Evolutionary conservation across 306 rosid genomes (phyloP), one percentile per base, ranked within the genome.

Genomic region (Purshia tridentata): DNA sequence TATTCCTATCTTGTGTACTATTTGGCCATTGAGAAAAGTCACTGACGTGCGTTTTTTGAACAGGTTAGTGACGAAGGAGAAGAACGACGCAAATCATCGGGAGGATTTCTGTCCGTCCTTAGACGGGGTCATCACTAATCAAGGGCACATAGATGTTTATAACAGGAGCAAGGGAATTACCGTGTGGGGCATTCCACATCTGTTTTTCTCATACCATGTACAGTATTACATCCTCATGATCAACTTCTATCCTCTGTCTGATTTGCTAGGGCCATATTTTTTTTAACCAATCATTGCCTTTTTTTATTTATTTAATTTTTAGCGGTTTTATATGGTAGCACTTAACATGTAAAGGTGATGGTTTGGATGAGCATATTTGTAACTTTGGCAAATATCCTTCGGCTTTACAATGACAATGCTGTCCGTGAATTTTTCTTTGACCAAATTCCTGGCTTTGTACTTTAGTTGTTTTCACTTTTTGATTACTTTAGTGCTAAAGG

Each of bases 31-130:
- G 35, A 47, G 45, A 57, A 44, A 42, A 14, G 3, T 56, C 58
- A 6, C 66, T 75, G 9, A 11, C 29, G 12, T 40, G 39, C 29
- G 14, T 76, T 53, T 77, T 39, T 69, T 35, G 19, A 73, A 70
- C 90, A 91, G 92, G 86, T 85, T 51, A 90, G 88, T 61, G 86
- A 85, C 55, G 93, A 86, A 7, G 95, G 90, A 65, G 98, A 90
- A 51, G 96, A 88, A 47, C 72, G 80, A 45, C 96, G 86, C 69
- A 92, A 76, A 61, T 60, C 81, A 50, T 58, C 90, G 0, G 92
- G 94, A 77, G 81, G 96, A 62, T 70, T 90, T 72, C 73, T 92
- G 41, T 88, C 98, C 3, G 85, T 59, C 64, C 91, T 92, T 48
- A 85, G 94, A 80, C 86, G 91, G 70, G 86, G 90, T 19, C 88